phyloP scores from a whole-genome alignment of 2,329 filamentous ascomycete genomes.

The Colletotrichum tropicale region DNA sequence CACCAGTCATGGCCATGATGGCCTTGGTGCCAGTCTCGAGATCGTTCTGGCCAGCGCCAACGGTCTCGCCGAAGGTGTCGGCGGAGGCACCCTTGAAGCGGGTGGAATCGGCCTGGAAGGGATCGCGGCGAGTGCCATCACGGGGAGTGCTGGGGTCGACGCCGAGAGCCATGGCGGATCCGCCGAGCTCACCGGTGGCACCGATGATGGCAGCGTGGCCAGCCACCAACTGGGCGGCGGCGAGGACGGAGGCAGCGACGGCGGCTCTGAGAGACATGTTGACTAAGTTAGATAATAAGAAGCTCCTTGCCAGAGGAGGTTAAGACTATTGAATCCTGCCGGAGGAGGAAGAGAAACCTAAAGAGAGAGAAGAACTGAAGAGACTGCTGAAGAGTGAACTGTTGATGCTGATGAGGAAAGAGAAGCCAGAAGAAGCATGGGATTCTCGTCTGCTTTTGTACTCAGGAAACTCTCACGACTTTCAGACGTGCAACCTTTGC shows the following conservation, averaged over 20 bases:
- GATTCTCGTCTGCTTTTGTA: conserved; percentile 11
- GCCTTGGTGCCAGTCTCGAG: conserved; percentile 58
- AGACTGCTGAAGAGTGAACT: conserved; percentile 13
- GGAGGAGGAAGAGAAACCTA: conserved; percentile 9
- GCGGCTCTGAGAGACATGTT: conserved; percentile 36
- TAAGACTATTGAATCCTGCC: conserved; percentile 14
- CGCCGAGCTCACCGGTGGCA: conserved; percentile 62
- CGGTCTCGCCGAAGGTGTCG: conserved; percentile 61
- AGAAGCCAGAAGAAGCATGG: neutral
- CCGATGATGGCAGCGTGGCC: conserved; percentile 65
- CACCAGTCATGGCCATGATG: conserved; percentile 63
- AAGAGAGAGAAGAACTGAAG: conserved; percentile 13
- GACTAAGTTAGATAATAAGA: conserved; percentile 3
- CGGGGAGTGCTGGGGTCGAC: conserved; percentile 62
- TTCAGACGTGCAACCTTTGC: neutral
- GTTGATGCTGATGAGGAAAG: conserved; percentile 7
- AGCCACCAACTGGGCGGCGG: conserved; percentile 58
- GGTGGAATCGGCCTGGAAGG: conserved; percentile 69
- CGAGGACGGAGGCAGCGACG: conserved; percentile 51
- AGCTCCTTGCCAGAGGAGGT: conserved; percentile 20
- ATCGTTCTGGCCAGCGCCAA: conserved; percentile 60
- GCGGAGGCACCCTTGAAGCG: conserved; percentile 60
- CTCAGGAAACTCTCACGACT: neutral
- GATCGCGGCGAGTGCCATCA: conserved; percentile 62
- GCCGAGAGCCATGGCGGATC: conserved; percentile 55